These are phyloP conservation scores for Aspergillus affinis DNA, from an alignment of 495 filamentous ascomycete genomes.

Conservation along the genomic window DNA sequence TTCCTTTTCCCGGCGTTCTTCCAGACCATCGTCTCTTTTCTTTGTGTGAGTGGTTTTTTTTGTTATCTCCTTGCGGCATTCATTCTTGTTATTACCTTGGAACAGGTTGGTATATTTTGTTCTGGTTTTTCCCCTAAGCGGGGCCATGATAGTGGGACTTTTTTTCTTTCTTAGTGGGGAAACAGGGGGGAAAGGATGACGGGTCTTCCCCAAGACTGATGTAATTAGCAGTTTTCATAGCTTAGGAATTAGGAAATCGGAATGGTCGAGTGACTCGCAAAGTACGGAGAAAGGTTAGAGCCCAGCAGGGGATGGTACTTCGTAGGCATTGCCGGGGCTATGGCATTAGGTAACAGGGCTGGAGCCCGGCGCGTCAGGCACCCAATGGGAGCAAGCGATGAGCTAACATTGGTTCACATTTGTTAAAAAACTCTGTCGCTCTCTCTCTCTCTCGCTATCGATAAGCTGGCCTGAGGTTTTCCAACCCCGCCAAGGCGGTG, in stretches of 20 bases:
- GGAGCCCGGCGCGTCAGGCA: too few relatives aligned
- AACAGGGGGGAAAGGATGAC: not conserved
- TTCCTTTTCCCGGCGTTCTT: not conserved
- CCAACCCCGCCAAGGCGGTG: constrained; percentile 21
- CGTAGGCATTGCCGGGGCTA: not conserved
- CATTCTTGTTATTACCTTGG: not conserved
- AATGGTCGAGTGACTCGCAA: too few relatives aligned
- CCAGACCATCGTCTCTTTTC: not conserved
- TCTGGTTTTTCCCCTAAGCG: not conserved
- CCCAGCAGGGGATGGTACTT: not conserved
- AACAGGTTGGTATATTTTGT: not conserved
- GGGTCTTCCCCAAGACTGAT: not conserved
- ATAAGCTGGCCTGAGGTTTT: constrained; percentile 7
- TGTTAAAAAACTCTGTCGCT: too few relatives aligned
- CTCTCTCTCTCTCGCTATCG: too few relatives aligned
- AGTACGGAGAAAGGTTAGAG: not conserved
- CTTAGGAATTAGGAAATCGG: not conserved
- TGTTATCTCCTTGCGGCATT: not conserved
- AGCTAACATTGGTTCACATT: not conserved
- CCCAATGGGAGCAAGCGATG: not conserved
- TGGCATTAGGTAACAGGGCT: constrained; percentile 15
- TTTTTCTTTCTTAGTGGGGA: not conserved
- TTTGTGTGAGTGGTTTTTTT: not conserved
- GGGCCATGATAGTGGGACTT: not conserved
- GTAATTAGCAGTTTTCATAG: not conserved